These are phyloP conservation scores for Verticillium nubilum DNA, from an alignment of 2,329 filamentous ascomycete species.

Conservation along the genomic window DNA sequence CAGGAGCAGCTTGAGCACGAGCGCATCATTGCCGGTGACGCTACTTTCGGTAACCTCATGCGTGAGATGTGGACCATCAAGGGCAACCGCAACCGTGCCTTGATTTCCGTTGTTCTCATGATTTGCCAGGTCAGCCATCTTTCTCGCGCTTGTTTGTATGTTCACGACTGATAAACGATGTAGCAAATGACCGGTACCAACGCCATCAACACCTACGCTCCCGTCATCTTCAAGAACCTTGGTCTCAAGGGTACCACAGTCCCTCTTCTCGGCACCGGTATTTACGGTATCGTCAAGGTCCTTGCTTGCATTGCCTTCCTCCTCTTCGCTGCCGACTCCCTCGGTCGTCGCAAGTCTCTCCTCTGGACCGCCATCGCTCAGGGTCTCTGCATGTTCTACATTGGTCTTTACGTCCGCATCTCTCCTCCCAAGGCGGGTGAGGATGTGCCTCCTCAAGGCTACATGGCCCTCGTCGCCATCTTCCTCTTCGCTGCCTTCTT, in stretches of 20 bases:
- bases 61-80: constrained; percentile 54
- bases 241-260: constrained; percentile 38
- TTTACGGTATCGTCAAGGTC: constrained; percentile 61
- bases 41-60: constrained; percentile 45
- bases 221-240: constrained; percentile 25
- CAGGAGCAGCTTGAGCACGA: constrained; percentile 51
- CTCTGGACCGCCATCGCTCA: constrained; percentile 59
- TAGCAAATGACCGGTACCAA: constrained; percentile 51
- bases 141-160: neutral
- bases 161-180: neutral
- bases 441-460: constrained; percentile 53
- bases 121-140: constrained; percentile 44
- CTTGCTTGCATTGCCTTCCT: constrained; percentile 52
- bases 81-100: constrained; percentile 51
- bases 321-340: constrained; percentile 54
- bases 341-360: constrained; percentile 49
- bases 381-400: constrained; percentile 58
- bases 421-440: constrained; percentile 42
- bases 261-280: constrained; percentile 55
- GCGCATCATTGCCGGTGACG: constrained; percentile 40
- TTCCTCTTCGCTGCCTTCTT: constrained; percentile 55
- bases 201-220: constrained; percentile 31
- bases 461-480: constrained; percentile 59
- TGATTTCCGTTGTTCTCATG: constrained; percentile 51
- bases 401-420: constrained; percentile 59